Base-by-base conservation (phyloP, 2,329 filamentous ascomycete species). In the Aspergillus puulaauensis region DNA sequence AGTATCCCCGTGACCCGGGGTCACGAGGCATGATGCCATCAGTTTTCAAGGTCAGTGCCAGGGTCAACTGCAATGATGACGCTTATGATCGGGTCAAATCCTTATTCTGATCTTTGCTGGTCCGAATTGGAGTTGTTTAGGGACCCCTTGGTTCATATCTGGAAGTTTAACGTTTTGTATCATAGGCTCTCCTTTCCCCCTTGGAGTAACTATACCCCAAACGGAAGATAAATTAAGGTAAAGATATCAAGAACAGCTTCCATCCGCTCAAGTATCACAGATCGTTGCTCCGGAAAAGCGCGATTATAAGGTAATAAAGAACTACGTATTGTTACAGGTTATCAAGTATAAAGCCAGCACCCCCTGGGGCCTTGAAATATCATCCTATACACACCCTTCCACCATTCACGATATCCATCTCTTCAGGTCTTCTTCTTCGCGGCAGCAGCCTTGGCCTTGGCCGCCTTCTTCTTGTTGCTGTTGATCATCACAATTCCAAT, bases 401-500 rank as follows among this genome's bases (percentile, higher is more conserved):
- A 40, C 40, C 35, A 41, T 24, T 7, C 51, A 50, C 27, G 19
- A 35, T 31, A 33, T 43, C 33, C 45, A 31, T 53, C 21, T 43
- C 45, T 39, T 49, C 54, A 91, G 60, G 88, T 86, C 87, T 96
- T 95, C 87, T 96, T 96, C 83, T 91, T 91, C 41, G 79, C 74
- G 19, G 89, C 88, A 57, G 89, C 88, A 57, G 90, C 89, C 78
- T 92, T 93, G 63, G 90, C 89, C 85, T 98, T 99, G 66, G 91
- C 88, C 3, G 91, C 91, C 86, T 95, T 97, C 86, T 98, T 98
- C 76, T 90, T 85, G 83, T 97, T 97, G 83, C 93, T 98, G 75
- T 91, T 87, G 80, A 99, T 98, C 95, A 99, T 99, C 72, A 99
- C 93, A 73, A 96, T 88, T 70, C 90, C 89, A 66, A 99, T 83